Evolutionary conservation across 2,329 filamentous ascomycete species (phyloP).

Genomic region (Colletotrichum sp.): DNA sequence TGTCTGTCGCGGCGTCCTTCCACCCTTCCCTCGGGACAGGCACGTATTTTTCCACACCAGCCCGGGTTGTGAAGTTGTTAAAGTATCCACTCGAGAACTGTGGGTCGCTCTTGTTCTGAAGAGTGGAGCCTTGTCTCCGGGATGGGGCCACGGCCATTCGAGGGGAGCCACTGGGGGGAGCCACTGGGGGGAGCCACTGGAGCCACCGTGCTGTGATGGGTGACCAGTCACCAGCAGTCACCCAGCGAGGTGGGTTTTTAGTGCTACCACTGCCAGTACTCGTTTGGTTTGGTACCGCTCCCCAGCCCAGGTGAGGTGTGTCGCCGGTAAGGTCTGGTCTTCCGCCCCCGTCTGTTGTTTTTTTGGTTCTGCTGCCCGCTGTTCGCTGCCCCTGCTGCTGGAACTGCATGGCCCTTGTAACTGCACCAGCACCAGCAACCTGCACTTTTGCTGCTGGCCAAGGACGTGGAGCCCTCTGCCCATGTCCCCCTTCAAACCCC

Average conservation of each 20-base stretch:
- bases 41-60: neutral
- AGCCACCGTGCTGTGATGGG: slow-evolving; percentile 10
- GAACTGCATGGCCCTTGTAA: neutral
- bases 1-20: slow-evolving; percentile 1
- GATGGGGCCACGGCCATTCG: slow-evolving; percentile 5
- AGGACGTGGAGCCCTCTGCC: neutral
- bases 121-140: slow-evolving; percentile 4
- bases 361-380: neutral
- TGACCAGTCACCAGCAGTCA: slow-evolving; percentile 2
- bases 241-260: slow-evolving; percentile 16
- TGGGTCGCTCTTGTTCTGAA: neutral
- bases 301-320: neutral
- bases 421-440: neutral
- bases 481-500: neutral
- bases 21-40: neutral
- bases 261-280: slow-evolving; percentile 18
- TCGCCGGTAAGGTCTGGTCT: neutral
- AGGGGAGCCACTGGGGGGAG: slow-evolving; percentile 3
- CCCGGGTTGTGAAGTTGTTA: too few species aligned
- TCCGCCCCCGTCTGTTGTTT: neutral
- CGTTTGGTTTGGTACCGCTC: slow-evolving; percentile 4
- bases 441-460: neutral
- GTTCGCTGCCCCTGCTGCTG: neutral
- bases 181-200: neutral
- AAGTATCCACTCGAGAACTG: neutral